Evolutionary conservation across 2,329 filamentous ascomycete genomes (phyloP).

Genomic region (Aspergillus pseudoviridinutans): DNA sequence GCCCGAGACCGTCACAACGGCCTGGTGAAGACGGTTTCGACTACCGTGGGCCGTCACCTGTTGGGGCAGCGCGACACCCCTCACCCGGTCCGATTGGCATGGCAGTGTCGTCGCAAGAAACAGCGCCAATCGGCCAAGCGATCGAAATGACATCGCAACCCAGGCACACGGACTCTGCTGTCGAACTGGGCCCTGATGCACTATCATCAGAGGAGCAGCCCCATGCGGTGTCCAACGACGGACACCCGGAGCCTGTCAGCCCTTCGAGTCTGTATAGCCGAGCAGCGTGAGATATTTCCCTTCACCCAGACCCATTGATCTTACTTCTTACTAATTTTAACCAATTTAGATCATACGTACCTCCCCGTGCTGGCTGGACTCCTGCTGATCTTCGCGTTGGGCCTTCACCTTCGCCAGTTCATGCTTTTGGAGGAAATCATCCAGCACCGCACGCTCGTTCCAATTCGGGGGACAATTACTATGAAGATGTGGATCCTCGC

Average conservation of each 20-base stretch:
- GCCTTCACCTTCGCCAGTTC: slow-evolving; percentile 16
- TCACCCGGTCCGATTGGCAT: slow-evolving; percentile 33
- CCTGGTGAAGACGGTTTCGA: slow-evolving; percentile 23
- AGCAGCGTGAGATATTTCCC: slow-evolving; percentile 59
- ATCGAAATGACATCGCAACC: slow-evolving; percentile 76
- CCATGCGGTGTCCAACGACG: slow-evolving; percentile 25
- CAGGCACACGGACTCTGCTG: slow-evolving; percentile 36
- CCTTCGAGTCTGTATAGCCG: slow-evolving; percentile 70
- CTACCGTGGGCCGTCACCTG: slow-evolving; percentile 20
- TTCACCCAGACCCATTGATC: neutral
- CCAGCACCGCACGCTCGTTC: slow-evolving; percentile 25
- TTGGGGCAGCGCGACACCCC: slow-evolving; percentile 22
- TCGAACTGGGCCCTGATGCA: slow-evolving; percentile 32
- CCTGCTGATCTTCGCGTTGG: slow-evolving; percentile 11
- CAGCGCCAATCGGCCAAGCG: slow-evolving; percentile 55
- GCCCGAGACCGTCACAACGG: slow-evolving; percentile 21
- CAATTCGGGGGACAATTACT: slow-evolving; percentile 59
- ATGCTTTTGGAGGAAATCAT: slow-evolving; percentile 18
- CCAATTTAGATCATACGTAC: slow-evolving; percentile 33
- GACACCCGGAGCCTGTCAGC: slow-evolving; percentile 42
- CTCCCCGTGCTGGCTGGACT: slow-evolving; percentile 45
- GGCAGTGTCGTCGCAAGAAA: slow-evolving; percentile 31
- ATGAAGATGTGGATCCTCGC: slow-evolving; percentile 88
- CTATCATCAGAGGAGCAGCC: slow-evolving; percentile 16
- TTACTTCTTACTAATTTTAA: slow-evolving; percentile 12